phyloP scores from a whole-genome alignment of 2,329 filamentous ascomycete genomes.

The Lachnellula subtilissima region DNA sequence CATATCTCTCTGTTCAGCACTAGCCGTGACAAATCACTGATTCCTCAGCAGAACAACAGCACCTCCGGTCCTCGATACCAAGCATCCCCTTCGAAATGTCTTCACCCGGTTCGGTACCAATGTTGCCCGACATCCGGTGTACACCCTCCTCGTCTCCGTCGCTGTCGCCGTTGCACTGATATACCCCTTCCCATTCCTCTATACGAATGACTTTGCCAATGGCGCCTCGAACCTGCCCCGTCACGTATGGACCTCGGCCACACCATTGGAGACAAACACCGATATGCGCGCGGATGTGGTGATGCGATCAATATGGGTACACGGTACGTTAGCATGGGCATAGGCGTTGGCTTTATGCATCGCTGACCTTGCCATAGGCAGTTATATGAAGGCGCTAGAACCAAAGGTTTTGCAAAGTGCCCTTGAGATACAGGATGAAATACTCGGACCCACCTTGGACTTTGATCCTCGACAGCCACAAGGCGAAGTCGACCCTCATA shows the following conservation, averaged over 20 bases:
- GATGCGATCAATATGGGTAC: constrained; percentile 77
- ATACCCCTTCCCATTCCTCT: constrained; percentile 72
- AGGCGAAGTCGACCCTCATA: background rate
- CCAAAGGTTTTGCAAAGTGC: constrained; percentile 60
- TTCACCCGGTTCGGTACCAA: constrained; percentile 67
- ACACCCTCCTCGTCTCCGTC: constrained; percentile 70
- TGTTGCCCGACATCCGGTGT: constrained; percentile 68
- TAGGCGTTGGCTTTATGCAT: background rate
- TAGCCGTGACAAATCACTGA: constrained; percentile 13
- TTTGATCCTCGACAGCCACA: constrained; percentile 45
- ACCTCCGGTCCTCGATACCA: constrained; percentile 59
- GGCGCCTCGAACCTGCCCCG: constrained; percentile 68
- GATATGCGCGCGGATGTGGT: constrained; percentile 62
- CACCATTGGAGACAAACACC: constrained; percentile 51
- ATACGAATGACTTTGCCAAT: constrained; percentile 66
- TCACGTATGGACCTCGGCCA: constrained; percentile 76
- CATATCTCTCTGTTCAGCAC: background rate
- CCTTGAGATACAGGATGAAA: constrained; percentile 63
- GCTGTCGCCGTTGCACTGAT: constrained; percentile 64
- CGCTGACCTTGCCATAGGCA: constrained; percentile 32
- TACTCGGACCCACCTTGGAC: constrained; percentile 57
- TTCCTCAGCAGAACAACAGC: constrained; percentile 59
- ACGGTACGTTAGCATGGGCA: constrained; percentile 42
- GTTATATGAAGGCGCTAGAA: constrained; percentile 72
- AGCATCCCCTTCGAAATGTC: constrained; percentile 59